Base-by-base conservation (phyloP, 768 basidiomycete genomes). In the Sutorius australiensis region DNA sequence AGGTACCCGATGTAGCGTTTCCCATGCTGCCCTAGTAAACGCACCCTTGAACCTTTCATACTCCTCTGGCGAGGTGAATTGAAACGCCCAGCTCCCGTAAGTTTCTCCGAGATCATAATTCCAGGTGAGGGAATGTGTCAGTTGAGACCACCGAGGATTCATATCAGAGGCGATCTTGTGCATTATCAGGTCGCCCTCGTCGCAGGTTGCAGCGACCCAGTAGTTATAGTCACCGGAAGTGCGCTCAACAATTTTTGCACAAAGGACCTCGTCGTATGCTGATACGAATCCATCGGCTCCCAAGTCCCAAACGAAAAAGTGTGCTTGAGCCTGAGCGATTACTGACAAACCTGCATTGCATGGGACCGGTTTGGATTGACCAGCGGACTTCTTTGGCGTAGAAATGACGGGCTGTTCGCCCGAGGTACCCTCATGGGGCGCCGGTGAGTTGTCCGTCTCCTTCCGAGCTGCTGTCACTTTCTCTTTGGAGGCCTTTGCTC, bases 111-210 rank as follows among this genome's bases (percentile, higher is more conserved):
- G 75, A 38, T 79, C 65, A 66, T 92, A 77, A 59, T 94, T 95
- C 90, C 97, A 98, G 30, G 94, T 95, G 61, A 98, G 78, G 4
- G 94, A 89, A 43, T 69, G 66, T 66, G 83, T 78, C 52, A 78
- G 80, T 31, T 69, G 68, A 6, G 85, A 79, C 77, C 81, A 86
- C 33, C 79, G 77, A 61, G 84, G 83, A 60, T 89, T 92, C 82
- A 89, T 86, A 36, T 86, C 79, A 5, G 80, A 73, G 19, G 75
- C 68, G 46, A 92, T 77, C 57, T 72, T 73, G 71, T 92, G 91
- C 24, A 78, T 79, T 42, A 91, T 73, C 28, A 78, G 32, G 41
- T 77, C 70, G 1, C 76, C 78, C 3, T 76, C 75, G 28, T 78
- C 77, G 34, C 68, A 76, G 10, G 79, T 74, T 6, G 84, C 82